Conservation (phyloP, 2,329 filamentous ascomycete genomes). For the Cladorrhinum sp. region DNA sequence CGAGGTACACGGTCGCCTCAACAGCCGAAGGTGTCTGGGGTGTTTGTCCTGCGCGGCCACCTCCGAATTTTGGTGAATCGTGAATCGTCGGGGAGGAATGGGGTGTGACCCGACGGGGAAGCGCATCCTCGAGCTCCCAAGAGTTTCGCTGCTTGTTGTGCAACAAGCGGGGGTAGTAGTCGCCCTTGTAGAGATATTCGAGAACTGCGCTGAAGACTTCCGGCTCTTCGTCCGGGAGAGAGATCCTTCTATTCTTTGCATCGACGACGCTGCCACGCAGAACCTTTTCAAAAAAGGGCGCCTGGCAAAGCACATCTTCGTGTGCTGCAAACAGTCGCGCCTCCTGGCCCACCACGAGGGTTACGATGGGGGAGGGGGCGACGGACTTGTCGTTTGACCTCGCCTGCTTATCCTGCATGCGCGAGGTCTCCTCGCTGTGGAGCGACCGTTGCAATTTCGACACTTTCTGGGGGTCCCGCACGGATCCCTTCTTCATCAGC, state of each 20-base stretch:
- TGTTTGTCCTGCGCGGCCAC: conserved; percentile 44
- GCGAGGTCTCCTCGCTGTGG: conserved; percentile 44
- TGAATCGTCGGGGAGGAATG: conserved; percentile 52
- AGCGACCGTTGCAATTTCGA: conserved; percentile 84
- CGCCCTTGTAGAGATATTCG: conserved; percentile 95
- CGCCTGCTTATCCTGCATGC: conserved; percentile 37
- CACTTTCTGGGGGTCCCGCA: conserved; percentile 73
- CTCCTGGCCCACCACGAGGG: conserved; percentile 78
- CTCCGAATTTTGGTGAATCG: conserved; percentile 36
- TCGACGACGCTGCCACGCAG: conserved; percentile 72
- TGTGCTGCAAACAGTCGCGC: conserved; percentile 91
- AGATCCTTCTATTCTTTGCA: conserved; percentile 73
- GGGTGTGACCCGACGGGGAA: conserved; percentile 41
- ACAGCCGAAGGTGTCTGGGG: conserved; percentile 59
- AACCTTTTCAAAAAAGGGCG: conserved; percentile 75
- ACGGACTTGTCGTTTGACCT: conserved; percentile 31
- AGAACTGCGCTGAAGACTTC: conserved; percentile 91
- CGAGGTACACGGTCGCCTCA: conserved; percentile 75
- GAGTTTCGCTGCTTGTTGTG: conserved; percentile 82
- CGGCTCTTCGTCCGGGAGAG: conserved; percentile 73
- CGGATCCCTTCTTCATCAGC: conserved; percentile 65
- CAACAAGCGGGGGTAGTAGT: conserved; percentile 87
- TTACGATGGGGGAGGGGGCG: conserved; percentile 71
- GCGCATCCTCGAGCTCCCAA: conserved; percentile 81
- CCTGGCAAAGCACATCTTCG: conserved; percentile 84